A percentile compares a stretch with the other conserved stretches of the same genome.
Conservation (phyloP, 1,284 basidiomycete genomes). For the Naganishia sp. region DNA sequence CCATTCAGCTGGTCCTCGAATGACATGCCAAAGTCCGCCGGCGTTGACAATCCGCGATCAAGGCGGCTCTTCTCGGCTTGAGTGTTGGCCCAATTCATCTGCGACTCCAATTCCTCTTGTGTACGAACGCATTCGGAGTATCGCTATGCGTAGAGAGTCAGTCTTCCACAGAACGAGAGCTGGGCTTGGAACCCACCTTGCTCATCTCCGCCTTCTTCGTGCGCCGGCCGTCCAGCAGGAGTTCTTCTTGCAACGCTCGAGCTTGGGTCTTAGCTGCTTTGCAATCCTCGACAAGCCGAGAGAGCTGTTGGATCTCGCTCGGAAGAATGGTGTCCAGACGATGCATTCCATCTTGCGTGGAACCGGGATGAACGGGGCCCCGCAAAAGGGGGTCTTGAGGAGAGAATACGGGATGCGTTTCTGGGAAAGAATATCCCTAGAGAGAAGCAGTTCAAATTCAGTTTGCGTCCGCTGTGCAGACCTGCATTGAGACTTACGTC, state of each 20-base stretch:
- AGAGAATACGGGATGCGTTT: constrained; percentile 43
- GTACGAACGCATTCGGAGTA: constrained; percentile 50
- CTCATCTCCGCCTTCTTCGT: constrained; percentile 44
- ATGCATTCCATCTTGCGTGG: constrained; percentile 5
- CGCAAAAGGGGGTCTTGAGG: constrained; percentile 33
- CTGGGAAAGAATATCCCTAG: constrained; percentile 47
- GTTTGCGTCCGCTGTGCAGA: background rate
- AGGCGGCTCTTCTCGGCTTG: constrained; percentile 47
- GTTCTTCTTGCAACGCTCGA: constrained; percentile 44
- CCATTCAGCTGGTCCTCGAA: constrained; percentile 28
- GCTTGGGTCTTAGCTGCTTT: constrained; percentile 46
- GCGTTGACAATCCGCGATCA: constrained; percentile 24
- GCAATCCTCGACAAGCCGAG: constrained; percentile 45
- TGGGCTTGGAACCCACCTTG: constrained; percentile 38
- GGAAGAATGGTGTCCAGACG: constrained; percentile 16
- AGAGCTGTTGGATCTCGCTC: constrained; percentile 10
- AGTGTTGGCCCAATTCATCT: constrained; percentile 56
- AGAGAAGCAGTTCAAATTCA: background rate
- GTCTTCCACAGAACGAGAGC: background rate
- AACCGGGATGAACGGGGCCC: constrained; percentile 6
- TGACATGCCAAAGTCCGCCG: constrained; percentile 5
- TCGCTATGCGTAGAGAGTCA: constrained; percentile 40
- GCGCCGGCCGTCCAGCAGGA: constrained; percentile 44
- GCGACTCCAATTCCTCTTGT: constrained; percentile 51
- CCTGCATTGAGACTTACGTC: constrained; percentile 38